A percentile compares a stretch with the other conserved stretches of the same genome.
phyloP scores from a whole-genome alignment of 2,329 filamentous ascomycete species.

The Cytospora mali region DNA sequence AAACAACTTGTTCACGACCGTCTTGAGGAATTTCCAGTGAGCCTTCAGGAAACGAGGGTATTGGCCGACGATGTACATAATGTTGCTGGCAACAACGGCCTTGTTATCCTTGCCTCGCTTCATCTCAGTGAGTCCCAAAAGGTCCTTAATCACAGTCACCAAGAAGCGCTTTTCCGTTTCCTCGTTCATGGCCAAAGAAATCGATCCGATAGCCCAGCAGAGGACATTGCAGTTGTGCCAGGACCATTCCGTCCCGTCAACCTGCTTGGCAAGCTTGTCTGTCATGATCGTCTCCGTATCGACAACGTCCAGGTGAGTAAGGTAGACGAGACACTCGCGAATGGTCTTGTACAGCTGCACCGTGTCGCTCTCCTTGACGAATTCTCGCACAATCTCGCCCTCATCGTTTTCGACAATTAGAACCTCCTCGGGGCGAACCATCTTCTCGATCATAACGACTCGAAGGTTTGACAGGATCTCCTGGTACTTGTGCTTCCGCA shows the following conservation, averaged over 20 bases:
- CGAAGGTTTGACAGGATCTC: constrained; percentile 92
- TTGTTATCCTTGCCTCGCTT: constrained; percentile 99
- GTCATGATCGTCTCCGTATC: constrained; percentile 99
- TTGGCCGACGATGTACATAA: constrained; percentile 99
- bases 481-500: constrained; percentile 97
- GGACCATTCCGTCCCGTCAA: constrained; percentile 95
- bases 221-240: constrained; percentile 99
- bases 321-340: constrained; percentile 91
- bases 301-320: constrained; percentile 95
- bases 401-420: constrained; percentile 99
- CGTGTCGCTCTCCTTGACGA: constrained; percentile 98
- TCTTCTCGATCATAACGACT: constrained; percentile 99
- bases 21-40: constrained; percentile 99
- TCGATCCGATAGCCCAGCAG: constrained; percentile 98
- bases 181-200: constrained; percentile 98
- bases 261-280: constrained; percentile 92
- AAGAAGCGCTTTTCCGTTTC: constrained; percentile 98
- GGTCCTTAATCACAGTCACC: constrained; percentile 97
- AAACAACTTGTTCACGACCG: constrained; percentile 98
- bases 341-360: constrained; percentile 99
- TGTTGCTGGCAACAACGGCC: constrained; percentile 97
- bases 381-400: constrained; percentile 97
- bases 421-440: constrained; percentile 97
- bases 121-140: constrained; percentile 96
- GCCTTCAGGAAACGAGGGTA: constrained; percentile 98